Base-by-base conservation (phyloP, 2,329 filamentous ascomycete genomes). In the Bisporella sp. region DNA sequence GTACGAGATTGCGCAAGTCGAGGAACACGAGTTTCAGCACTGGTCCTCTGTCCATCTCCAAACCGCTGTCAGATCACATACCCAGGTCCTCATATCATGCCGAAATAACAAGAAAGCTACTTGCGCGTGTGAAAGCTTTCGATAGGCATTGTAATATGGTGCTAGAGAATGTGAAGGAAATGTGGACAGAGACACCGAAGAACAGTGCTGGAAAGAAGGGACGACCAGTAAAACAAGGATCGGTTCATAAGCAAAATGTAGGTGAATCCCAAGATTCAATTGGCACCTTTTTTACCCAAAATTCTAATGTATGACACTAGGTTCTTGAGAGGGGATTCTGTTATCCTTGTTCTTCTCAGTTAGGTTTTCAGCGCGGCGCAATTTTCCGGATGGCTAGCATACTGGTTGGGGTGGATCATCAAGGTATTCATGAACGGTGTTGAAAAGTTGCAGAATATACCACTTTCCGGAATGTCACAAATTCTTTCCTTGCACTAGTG, bases 111-210 rank as follows among this genome's bases (percentile, higher is more conserved):
- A 92, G 72, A 99, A n/a, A 99, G 77, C 79, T 99, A 45, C 84
- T 99, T 49, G 93, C 92, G 47, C 87, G 93, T 57, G 92, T 99
- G 66, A 99, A 99, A 77, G 93, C 93, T 5, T 99, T 99, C 69
- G 93, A 99, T 72, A 81, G 93, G 54, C 93, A 99, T 73, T 97
- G 91, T 81, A 99, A 99, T 74, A 97, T 99, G 93, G 88, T 96
- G 4, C 76, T 96, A 45, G 90, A 96, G 76, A 96, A 96, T 61
- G 90, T 95, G 41, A 95, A 95, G 78, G 93, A 99, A 74, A 97
- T 99, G 92, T 99, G 93, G 93, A 96, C 91, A 7, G 93, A 99
- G 74, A 93, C 87, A 50, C 90, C 92, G 45, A 76, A 83, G 54
- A 78, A 88, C 64, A 83, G 87, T 28, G 85, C 84, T 58, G 92